These are phyloP conservation scores for Backusella psychrophila DNA, from an alignment of 192 early-diverging fungal genomes.

Conservation along the genomic window DNA sequence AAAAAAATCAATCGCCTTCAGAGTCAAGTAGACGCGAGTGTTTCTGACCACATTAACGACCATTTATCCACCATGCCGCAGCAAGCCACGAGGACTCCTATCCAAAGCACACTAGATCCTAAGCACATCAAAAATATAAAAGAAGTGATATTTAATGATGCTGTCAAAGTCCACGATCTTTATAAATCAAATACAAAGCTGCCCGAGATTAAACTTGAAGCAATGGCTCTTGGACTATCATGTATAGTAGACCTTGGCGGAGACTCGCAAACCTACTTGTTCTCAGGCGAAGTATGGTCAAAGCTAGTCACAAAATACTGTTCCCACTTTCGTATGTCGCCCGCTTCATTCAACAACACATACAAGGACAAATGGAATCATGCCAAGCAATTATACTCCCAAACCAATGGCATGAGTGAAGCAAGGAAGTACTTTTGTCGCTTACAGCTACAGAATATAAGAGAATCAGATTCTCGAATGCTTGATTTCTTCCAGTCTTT, in stretches of 20 bases:
- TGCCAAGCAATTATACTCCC: not conserved
- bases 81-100: not conserved
- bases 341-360: not conserved
- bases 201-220: not conserved
- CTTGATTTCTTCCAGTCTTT: not conserved
- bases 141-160: not conserved
- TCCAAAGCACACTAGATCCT: no score
- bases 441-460: not conserved
- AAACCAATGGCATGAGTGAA: not conserved
- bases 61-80: not conserved
- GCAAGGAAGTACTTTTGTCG: not conserved
- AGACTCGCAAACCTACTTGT: not conserved
- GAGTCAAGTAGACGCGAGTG: no score
- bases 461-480: not conserved
- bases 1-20: not conserved
- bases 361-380: not conserved
- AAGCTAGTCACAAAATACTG: not conserved
- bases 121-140: no score
- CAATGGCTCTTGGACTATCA: not conserved
- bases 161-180: not conserved
- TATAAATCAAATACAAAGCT: not conserved
- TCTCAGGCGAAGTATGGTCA: not conserved
- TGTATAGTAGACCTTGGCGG: not conserved
- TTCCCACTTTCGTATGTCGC: not conserved
- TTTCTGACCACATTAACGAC: no score